Percentiles rank a stretch among this genome's conserved stretches.
Conservation (phyloP, 208 protist genomes). For the Acanthamoeba triangularis region DNA sequence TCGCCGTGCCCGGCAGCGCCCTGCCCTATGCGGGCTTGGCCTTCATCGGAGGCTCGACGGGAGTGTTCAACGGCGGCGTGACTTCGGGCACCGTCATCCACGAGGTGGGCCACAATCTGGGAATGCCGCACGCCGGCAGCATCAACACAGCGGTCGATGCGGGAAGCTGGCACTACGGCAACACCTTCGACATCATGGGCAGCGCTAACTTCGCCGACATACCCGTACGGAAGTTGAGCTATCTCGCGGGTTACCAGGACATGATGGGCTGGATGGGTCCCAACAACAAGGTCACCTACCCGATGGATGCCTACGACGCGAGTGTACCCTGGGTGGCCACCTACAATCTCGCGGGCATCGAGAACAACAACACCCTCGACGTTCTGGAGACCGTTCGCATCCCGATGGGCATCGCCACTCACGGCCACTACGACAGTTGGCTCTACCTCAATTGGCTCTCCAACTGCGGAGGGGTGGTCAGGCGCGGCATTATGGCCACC, state of each 20-base stretch:
- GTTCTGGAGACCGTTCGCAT: not conserved
- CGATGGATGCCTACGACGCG: not conserved
- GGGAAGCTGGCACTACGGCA: not conserved
- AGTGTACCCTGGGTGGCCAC: not conserved
- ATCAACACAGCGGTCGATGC: not conserved
- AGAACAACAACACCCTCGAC: no score
- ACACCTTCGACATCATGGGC: not conserved
- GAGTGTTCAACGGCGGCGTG: not conserved
- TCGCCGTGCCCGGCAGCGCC: not conserved
- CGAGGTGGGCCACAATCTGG: not conserved
- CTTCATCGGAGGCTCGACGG: not conserved
- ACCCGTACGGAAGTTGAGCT: no score
- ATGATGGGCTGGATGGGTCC: not conserved
- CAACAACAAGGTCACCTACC: not conserved
- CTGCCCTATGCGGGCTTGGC: not conserved
- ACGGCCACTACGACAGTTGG: not conserved
- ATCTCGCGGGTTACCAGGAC: not conserved
- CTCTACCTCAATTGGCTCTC: not conserved
- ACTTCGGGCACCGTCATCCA: not conserved
- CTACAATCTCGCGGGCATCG: not conserved
- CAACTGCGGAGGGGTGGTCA: not conserved
- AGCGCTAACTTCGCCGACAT: no score
- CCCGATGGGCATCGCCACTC: not conserved
- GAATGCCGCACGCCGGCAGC: not conserved
- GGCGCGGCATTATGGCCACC: not conserved